A percentile compares a stretch with the other conserved stretches of the same genome.
These are phyloP conservation scores for Sugiyamaella grinbergsii DNA, from an alignment of 1,139 yeast genomes.

Conservation along the genomic window DNA sequence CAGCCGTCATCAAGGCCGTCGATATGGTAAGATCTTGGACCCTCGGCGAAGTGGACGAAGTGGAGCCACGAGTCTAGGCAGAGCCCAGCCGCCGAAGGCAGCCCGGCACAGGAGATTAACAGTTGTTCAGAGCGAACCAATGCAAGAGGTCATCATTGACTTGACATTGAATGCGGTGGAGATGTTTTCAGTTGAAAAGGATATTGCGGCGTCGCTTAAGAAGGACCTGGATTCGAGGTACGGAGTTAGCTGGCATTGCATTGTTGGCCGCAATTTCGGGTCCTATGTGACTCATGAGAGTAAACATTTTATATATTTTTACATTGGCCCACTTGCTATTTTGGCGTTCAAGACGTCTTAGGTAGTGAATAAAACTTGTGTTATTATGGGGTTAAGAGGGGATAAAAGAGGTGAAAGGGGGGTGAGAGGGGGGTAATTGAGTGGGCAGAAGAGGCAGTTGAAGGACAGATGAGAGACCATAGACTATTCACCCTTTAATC, in stretches of 20 bases:
- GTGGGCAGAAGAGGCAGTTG: too few relatives aligned
- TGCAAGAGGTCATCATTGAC: conserved; percentile 31
- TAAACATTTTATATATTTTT: conserved; percentile 82
- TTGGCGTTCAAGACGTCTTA: conserved; percentile 75
- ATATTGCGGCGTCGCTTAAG: conserved; percentile 79
- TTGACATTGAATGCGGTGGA: conserved; percentile 59
- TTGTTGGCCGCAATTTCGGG: conserved; percentile 92
- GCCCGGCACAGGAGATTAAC: not conserved
- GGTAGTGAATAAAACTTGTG: not conserved
- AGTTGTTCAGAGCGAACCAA: conserved; percentile 28
- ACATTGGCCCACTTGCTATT: conserved; percentile 78
- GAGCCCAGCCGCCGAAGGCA: too few relatives aligned
- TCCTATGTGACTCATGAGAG: conserved; percentile 84
- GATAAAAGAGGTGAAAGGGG: not conserved
- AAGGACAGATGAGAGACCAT: too few relatives aligned
- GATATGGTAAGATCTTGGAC: conserved; percentile 44
- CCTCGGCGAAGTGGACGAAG: not conserved
- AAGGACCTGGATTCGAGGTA: conserved; percentile 66
- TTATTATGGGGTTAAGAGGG: too few relatives aligned
- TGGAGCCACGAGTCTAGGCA: not conserved
- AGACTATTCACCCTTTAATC: too few relatives aligned
- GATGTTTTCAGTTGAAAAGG: conserved; percentile 57
- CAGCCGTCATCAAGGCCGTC: conserved; percentile 48
- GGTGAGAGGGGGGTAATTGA: too few relatives aligned
- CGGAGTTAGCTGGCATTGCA: conserved; percentile 93